Conservation (phyloP, 2,329 filamentous ascomycete species). For the Aspergillus terreus region DNA sequence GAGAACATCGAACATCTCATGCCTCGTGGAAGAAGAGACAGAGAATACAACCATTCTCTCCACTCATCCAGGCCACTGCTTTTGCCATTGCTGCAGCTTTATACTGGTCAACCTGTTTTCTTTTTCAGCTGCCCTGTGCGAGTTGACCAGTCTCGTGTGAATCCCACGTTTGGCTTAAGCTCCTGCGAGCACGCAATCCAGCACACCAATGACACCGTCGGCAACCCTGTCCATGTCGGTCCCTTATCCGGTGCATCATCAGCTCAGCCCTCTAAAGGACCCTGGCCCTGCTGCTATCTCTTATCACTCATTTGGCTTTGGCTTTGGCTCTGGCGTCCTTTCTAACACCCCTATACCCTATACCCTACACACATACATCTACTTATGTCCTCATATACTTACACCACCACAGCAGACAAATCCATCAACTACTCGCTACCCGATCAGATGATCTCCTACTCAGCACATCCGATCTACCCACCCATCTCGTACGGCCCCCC, state of each 20-base stretch:
- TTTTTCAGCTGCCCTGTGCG: background rate
- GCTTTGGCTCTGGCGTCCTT: background rate
- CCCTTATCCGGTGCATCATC: constrained; percentile 13
- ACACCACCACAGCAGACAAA: constrained; percentile 28
- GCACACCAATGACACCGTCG: constrained; percentile 30
- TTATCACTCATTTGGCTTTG: constrained; percentile 9
- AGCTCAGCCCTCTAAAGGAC: constrained; percentile 6
- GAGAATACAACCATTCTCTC: background rate
- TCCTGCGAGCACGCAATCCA: constrained; percentile 34
- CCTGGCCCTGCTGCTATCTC: constrained; percentile 4
- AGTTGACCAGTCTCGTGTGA: background rate
- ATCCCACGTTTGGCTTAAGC: constrained; percentile 12
- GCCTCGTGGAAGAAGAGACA: too few relatives aligned
- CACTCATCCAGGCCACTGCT: background rate
- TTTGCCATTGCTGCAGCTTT: background rate
- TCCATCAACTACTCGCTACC: constrained; percentile 36
- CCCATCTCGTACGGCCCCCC: constrained; percentile 34
- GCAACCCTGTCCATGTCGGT: constrained; percentile 19
- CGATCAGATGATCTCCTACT: constrained; percentile 38
- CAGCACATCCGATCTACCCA: constrained; percentile 36
- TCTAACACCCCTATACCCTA: background rate
- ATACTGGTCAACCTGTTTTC: background rate
- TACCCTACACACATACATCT: too few relatives aligned
- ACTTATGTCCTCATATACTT: constrained; percentile 15
- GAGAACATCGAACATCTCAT: constrained; percentile 6